phyloP scores from a whole-genome alignment of 495 filamentous ascomycete genomes.

The Xylaria sp. region DNA sequence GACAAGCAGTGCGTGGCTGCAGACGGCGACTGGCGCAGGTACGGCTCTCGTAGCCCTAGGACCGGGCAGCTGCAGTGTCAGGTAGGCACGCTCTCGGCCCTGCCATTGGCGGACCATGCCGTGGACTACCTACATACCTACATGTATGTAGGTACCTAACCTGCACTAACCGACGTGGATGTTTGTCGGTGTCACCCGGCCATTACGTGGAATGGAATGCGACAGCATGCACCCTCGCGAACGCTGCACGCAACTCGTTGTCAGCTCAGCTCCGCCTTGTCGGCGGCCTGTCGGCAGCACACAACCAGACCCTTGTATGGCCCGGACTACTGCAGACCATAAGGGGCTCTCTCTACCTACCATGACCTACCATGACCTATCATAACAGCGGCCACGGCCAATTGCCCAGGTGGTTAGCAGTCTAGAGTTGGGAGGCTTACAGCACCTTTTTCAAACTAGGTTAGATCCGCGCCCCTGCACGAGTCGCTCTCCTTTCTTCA shows the following conservation, averaged over 20 bases:
- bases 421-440: not conserved
- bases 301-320: not conserved
- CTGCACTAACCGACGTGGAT: not conserved
- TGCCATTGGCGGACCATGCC: slow-evolving; percentile 18
- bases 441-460: not conserved
- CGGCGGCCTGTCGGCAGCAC: slow-evolving; percentile 7
- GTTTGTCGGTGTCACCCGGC: slow-evolving; percentile 4
- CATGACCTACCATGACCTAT: no score
- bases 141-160: no score
- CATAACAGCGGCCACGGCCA: not conserved
- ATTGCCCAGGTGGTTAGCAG: not conserved
- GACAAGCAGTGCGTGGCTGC: slow-evolving; percentile 8
- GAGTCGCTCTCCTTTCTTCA: slow-evolving; percentile 15
- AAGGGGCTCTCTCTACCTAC: slow-evolving; percentile 11
- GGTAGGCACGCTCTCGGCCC: not conserved
- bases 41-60: not conserved
- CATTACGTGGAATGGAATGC: slow-evolving; percentile 21
- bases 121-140: not conserved
- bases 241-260: not conserved
- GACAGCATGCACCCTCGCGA: slow-evolving; percentile 1
- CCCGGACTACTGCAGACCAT: not conserved
- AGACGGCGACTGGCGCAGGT: slow-evolving; percentile 14
- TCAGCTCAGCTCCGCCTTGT: slow-evolving; percentile 18
- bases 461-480: slow-evolving; percentile 4
- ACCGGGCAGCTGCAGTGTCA: slow-evolving; percentile 4